Conservation (phyloP, 2,329 filamentous ascomycete species). For the Mycosphaerella arachidis region DNA sequence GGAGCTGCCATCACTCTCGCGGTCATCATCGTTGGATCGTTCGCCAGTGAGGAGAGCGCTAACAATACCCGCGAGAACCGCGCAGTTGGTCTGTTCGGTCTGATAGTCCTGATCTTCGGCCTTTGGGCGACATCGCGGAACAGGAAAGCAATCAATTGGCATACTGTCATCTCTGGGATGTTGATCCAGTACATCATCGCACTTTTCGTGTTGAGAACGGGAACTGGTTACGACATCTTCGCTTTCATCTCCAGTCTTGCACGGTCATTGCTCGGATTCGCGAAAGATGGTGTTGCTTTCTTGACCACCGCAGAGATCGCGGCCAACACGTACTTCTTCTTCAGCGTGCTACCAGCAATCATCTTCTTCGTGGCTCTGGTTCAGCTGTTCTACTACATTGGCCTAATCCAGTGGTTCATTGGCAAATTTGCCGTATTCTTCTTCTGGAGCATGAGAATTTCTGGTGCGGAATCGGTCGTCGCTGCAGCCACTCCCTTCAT, state of each 20-base stretch:
- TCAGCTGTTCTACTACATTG: slow-evolving; percentile 76
- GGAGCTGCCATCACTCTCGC: slow-evolving; percentile 62
- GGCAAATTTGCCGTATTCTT: slow-evolving; percentile 84
- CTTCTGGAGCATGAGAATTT: slow-evolving; percentile 83
- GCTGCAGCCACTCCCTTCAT: slow-evolving; percentile 91
- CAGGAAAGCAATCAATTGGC: slow-evolving; percentile 50
- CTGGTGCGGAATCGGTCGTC: slow-evolving; percentile 88
- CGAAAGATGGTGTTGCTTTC: slow-evolving; percentile 68
- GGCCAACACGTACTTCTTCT: slow-evolving; percentile 62
- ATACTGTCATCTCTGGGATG: slow-evolving; percentile 75
- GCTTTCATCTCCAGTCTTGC: slow-evolving; percentile 77
- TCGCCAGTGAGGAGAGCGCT: slow-evolving; percentile 64
- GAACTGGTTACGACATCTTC: slow-evolving; percentile 83
- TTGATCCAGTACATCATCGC: slow-evolving; percentile 82
- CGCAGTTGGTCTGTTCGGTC: slow-evolving; percentile 73
- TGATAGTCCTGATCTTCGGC: slow-evolving; percentile 62
- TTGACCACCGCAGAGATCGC: slow-evolving; percentile 52
- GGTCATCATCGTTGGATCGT: slow-evolving; percentile 72
- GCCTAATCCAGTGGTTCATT: slow-evolving; percentile 83
- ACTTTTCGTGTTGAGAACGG: slow-evolving; percentile 78
- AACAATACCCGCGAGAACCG: slow-evolving; percentile 79
- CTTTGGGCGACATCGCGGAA: slow-evolving; percentile 70
- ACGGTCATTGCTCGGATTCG: slow-evolving; percentile 69
- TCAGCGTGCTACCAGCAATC: slow-evolving; percentile 78
- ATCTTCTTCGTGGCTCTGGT: slow-evolving; percentile 96